Conservation (phyloP, 768 basidiomycete species). For the Rhodosporidiobolus odoratus region DNA sequence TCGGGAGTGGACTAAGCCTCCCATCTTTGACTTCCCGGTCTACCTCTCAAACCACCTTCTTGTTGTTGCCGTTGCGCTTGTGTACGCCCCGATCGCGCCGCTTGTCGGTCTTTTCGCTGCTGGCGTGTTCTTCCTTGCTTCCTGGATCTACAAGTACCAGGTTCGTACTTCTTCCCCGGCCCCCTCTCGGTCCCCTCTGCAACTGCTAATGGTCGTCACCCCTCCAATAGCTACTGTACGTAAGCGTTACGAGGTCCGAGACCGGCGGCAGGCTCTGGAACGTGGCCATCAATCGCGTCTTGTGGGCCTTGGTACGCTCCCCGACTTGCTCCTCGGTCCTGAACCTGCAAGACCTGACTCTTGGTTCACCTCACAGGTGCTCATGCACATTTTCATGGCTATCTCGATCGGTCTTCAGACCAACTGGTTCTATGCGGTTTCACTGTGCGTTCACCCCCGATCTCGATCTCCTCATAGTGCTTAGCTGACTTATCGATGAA, state of each 20-base stretch:
- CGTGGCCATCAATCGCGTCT: constrained; percentile 61
- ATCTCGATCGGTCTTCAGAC: constrained; percentile 18
- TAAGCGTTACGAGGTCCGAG: constrained; percentile 80
- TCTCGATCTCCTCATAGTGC: neutral
- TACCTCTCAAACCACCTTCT: constrained; percentile 52
- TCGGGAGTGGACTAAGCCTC: constrained; percentile 77
- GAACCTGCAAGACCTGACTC: too few species aligned
- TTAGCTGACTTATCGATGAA: neutral
- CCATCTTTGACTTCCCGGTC: constrained; percentile 71
- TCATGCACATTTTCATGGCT: constrained; percentile 34
- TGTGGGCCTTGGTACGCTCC: constrained; percentile 58
- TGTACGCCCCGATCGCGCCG: constrained; percentile 92
- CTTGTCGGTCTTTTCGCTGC: constrained; percentile 76
- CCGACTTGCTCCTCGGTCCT: neutral
- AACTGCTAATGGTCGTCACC: neutral
- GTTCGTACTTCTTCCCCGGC: constrained; percentile 90
- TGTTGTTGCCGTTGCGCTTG: constrained; percentile 58
- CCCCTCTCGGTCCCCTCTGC: constrained; percentile 56
- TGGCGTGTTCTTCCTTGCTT: constrained; percentile 57
- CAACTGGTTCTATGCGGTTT: constrained; percentile 36
- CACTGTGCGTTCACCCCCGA: constrained; percentile 6
- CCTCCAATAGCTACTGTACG: constrained; percentile 76
- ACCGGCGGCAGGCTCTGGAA: constrained; percentile 62
- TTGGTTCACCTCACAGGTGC: constrained; percentile 5
- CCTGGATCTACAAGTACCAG: constrained; percentile 78